phyloP scores from a whole-genome alignment of 805 yeast genomes.

The Starmerella khaoyaiensis region DNA sequence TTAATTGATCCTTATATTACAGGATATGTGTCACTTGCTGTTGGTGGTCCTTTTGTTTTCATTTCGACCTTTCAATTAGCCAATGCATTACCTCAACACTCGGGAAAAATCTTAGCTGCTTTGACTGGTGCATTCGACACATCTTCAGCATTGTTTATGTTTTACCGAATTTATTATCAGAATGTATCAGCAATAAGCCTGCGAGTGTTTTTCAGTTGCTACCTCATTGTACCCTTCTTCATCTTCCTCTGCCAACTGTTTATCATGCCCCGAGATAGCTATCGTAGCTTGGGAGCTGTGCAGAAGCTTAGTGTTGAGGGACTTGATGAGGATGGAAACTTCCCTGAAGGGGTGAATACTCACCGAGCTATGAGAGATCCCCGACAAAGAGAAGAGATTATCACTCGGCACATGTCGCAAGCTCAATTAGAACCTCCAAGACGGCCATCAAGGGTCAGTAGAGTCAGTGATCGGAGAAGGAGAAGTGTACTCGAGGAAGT shows the following conservation, averaged over 20 bases:
- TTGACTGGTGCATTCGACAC: slow-evolving; percentile 92
- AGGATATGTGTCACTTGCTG: slow-evolving; percentile 67
- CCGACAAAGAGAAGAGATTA: slow-evolving; percentile 5
- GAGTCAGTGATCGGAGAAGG: slow-evolving; percentile 11
- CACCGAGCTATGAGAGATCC: background rate
- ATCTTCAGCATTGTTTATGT: slow-evolving; percentile 73
- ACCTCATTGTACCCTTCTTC: slow-evolving; percentile 64
- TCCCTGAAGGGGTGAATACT: slow-evolving; percentile 8
- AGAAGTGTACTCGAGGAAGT: slow-evolving; percentile 14
- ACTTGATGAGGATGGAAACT: slow-evolving; percentile 51
- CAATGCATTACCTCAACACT: slow-evolving; percentile 67
- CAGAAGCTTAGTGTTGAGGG: slow-evolving; percentile 47
- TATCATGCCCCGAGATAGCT: slow-evolving; percentile 68
- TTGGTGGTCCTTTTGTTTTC: slow-evolving; percentile 90
- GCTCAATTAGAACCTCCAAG: background rate
- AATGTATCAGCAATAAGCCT: slow-evolving; percentile 32
- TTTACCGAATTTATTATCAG: slow-evolving; percentile 57
- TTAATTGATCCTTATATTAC: slow-evolving; percentile 51
- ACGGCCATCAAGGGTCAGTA: slow-evolving; percentile 4
- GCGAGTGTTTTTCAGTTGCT: slow-evolving; percentile 48
- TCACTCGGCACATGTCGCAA: slow-evolving; percentile 12
- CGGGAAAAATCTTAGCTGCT: slow-evolving; percentile 70
- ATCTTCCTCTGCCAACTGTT: slow-evolving; percentile 59
- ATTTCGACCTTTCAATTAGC: slow-evolving; percentile 84
- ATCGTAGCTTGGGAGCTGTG: slow-evolving; percentile 35